Percentiles rank a stretch among this genome's conserved stretches.
phyloP scores from a whole-genome alignment of 139 green algal genomes.

The Medakamo hakoo region DNA sequence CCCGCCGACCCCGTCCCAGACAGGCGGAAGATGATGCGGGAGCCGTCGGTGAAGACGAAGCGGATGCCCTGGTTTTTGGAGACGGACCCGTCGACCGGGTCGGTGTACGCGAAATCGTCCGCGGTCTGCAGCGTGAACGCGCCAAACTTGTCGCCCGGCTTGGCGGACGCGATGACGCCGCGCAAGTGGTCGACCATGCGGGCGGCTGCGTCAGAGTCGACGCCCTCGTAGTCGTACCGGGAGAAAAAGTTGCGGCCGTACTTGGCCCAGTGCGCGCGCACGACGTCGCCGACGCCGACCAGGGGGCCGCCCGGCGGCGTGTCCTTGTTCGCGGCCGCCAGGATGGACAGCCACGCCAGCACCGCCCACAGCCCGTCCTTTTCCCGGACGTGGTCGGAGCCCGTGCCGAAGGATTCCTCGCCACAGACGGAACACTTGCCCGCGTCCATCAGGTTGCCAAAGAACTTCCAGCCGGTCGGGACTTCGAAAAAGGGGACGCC shows the following conservation, averaged over 20 bases:
- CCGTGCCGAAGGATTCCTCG: constrained; percentile 94
- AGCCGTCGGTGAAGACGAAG: constrained; percentile 92
- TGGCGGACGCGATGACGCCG: constrained; percentile 33
- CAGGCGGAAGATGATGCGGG: constrained; percentile 90
- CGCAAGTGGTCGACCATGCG: constrained; percentile 75
- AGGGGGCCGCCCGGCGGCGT: constrained; percentile 52
- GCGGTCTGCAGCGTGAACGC: constrained; percentile 63
- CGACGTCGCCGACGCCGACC: constrained; percentile 76
- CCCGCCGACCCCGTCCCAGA: constrained; percentile 78
- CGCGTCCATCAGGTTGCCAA: constrained; percentile 97
- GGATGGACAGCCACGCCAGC: constrained; percentile 81
- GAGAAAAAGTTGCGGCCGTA: constrained; percentile 80
- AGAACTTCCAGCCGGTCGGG: constrained; percentile 98
- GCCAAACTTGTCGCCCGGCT: constrained; percentile 48
- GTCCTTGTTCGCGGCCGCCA: constrained; percentile 84
- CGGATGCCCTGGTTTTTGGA: constrained; percentile 85
- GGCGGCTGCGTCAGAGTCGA: constrained; percentile 51
- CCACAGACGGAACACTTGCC: constrained; percentile 87
- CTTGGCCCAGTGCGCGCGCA: constrained; percentile 85
- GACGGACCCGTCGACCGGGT: constrained; percentile 87
- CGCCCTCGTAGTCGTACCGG: constrained; percentile 92
- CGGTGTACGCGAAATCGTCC: constrained; percentile 95
- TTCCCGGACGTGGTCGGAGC: constrained; percentile 87
- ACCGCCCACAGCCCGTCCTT: constrained; percentile 98
- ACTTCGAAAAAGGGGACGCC: constrained; percentile 91